A percentile compares a stretch with the other conserved stretches of the same genome.
phyloP scores from a whole-genome alignment of 306 rosid species.

The Quercus agrifolia region DNA sequence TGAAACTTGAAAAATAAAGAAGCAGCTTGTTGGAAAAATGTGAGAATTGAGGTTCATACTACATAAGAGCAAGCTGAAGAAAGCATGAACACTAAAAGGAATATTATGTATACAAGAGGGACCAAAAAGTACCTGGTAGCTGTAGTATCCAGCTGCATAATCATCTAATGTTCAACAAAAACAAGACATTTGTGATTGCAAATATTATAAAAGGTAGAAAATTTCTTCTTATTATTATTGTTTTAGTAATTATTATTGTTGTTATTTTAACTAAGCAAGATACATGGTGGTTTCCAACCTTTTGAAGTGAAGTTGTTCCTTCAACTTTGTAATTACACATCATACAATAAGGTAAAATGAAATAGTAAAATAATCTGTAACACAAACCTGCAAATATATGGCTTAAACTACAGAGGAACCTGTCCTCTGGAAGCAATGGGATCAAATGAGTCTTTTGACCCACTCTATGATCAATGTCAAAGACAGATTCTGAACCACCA shows the following conservation, averaged over 20 bases:
- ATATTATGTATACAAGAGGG: conserved; percentile 1
- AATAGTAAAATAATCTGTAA: neutral
- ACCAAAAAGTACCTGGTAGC: conserved; percentile 73
- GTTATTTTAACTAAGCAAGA: neutral
- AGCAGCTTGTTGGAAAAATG: neutral
- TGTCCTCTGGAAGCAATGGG: conserved; percentile 89
- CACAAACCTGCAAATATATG: conserved; percentile 91
- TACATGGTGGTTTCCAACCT: neutral
- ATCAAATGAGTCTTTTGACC: conserved; percentile 71
- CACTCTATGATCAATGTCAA: conserved; percentile 75
- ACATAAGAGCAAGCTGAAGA: neutral
- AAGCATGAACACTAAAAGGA: neutral
- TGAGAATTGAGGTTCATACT: neutral
- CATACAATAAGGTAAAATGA: neutral
- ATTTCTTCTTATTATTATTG: too few relatives aligned
- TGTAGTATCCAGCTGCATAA: conserved; percentile 99
- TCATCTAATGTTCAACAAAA: conserved; percentile 40
- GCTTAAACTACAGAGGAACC: conserved; percentile 86
- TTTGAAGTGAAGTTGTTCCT: neutral
- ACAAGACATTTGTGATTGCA: neutral
- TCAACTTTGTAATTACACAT: neutral
- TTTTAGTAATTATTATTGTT: neutral
- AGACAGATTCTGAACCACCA: conserved; percentile 72
- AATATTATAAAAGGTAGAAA: neutral
- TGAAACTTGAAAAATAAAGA: neutral